phyloP scores from a whole-genome alignment of 1,139 yeast genomes.

The Blastobotrys aristatus region DNA sequence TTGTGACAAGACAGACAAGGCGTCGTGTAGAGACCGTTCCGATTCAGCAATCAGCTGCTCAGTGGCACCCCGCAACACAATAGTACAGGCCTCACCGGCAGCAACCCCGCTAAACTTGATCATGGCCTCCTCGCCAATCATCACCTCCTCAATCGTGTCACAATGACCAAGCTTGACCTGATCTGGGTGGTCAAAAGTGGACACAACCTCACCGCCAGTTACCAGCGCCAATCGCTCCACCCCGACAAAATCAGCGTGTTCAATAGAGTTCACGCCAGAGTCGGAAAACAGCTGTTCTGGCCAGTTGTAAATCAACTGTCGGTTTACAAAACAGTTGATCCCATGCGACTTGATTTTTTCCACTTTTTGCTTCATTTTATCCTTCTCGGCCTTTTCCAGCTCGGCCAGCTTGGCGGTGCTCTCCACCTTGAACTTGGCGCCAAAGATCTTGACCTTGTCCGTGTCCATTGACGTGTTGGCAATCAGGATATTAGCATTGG shows the following conservation, averaged over 20 bases:
- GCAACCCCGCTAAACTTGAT: conserved; percentile 91
- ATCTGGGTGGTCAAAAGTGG: conserved; percentile 92
- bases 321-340: conserved; percentile 85
- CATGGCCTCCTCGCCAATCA: conserved; percentile 84
- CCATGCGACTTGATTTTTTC: conserved; percentile 80
- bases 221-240: conserved; percentile 94
- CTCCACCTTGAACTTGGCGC: conserved; percentile 96
- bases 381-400: conserved; percentile 90
- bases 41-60: conserved; percentile 96
- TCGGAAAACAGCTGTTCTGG: conserved; percentile 95
- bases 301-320: conserved; percentile 95
- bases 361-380: conserved; percentile 86
- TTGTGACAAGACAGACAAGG: conserved; percentile 90
- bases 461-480: conserved; percentile 98
- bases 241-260: conserved; percentile 98
- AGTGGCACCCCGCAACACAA: conserved; percentile 94
- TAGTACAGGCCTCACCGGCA: conserved; percentile 95
- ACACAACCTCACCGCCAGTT: conserved; percentile 97
- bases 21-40: conserved; percentile 95
- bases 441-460: conserved; percentile 93
- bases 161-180: conserved; percentile 82
- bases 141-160: conserved; percentile 81
- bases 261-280: conserved; percentile 81
- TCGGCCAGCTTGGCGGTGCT: conserved; percentile 93
- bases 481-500: conserved; percentile 79